phyloP scores from a whole-genome alignment of 805 yeast genomes.

The Metschnikowia chrysomelidarum region DNA sequence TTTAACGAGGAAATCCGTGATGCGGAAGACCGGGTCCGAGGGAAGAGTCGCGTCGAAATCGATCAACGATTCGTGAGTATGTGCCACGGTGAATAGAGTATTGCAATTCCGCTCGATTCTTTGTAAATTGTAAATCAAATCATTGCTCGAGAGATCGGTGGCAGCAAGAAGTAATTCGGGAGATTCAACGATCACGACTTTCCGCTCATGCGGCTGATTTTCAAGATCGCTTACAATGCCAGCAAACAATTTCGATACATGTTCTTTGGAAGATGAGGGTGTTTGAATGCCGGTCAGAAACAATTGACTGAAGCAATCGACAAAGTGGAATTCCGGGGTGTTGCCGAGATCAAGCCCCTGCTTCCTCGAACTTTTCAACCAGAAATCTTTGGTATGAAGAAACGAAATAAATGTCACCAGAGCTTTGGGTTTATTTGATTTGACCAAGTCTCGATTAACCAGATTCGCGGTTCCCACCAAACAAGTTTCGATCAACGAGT shows the following conservation, averaged over 20 bases:
- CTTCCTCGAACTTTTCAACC: constrained; percentile 34
- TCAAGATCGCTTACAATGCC: constrained; percentile 14
- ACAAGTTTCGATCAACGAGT: constrained; percentile 52
- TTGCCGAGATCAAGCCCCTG: constrained; percentile 36
- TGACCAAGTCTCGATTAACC: constrained; percentile 32
- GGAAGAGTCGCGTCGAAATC: constrained; percentile 24
- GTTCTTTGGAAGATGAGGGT: constrained; percentile 19
- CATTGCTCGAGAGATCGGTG: constrained; percentile 36
- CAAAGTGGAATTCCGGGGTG: constrained; percentile 28
- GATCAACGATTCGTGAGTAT: constrained; percentile 37
- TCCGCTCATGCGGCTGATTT: constrained; percentile 10
- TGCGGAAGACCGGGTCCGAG: constrained; percentile 37
- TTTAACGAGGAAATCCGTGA: constrained; percentile 46
- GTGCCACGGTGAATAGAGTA: constrained; percentile 34
- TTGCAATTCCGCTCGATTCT: constrained; percentile 32
- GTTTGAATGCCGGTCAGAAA: constrained; percentile 32
- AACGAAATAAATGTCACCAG: constrained; percentile 36
- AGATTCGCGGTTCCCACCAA: constrained; percentile 46
- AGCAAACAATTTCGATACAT: constrained; percentile 20
- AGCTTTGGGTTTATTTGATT: constrained; percentile 21
- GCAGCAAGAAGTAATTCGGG: constrained; percentile 47
- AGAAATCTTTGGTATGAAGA: constrained; percentile 31
- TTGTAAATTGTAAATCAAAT: constrained; percentile 30
- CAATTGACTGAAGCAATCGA: constrained; percentile 49
- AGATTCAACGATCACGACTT: constrained; percentile 42